Conservation (phyloP, 345 rosid genomes). For the Brassica cretica region DNA sequence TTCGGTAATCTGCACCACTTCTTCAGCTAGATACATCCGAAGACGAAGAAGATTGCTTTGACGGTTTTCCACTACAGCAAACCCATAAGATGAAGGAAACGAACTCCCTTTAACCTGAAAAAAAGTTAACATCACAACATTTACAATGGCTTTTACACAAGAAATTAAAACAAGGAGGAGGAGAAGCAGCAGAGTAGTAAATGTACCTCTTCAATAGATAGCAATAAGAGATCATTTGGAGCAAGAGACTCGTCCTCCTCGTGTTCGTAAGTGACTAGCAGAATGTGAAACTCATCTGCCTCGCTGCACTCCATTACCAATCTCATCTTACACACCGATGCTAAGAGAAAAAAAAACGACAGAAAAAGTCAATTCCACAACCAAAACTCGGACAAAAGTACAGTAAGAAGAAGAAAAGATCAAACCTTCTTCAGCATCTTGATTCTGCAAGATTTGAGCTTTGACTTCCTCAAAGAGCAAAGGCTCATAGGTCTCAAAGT, state of each 20-base stretch:
- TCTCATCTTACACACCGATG: conserved; percentile 61
- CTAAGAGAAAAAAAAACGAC: conserved; percentile 38
- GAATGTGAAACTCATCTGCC: conserved; percentile 67
- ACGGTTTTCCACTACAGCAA: conserved; percentile 86
- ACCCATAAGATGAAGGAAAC: conserved; percentile 69
- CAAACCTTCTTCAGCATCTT: conserved; percentile 75
- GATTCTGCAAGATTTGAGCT: conserved; percentile 78
- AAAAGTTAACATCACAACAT: not conserved
- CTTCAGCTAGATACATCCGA: conserved; percentile 80
- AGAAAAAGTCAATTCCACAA: conserved; percentile 10
- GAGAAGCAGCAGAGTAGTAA: not conserved
- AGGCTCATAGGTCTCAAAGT: conserved; percentile 79
- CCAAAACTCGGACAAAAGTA: not conserved
- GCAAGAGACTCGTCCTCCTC: conserved; percentile 57
- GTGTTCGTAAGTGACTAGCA: conserved; percentile 58
- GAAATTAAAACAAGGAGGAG: not conserved
- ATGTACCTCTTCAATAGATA: conserved; percentile 74
- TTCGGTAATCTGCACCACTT: conserved; percentile 48
- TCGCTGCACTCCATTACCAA: conserved; percentile 69
- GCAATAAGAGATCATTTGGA: conserved; percentile 80
- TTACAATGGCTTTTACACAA: not conserved
- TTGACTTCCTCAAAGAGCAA: conserved; percentile 89
- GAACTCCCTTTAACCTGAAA: conserved; percentile 61
- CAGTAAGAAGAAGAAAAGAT: not conserved
- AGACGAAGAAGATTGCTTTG: conserved; percentile 63